Evolutionary conservation across 192 early-diverging fungal genomes (phyloP), one percentile per base, ranked within the genome.

Genomic region (Pilaira anomala): DNA sequence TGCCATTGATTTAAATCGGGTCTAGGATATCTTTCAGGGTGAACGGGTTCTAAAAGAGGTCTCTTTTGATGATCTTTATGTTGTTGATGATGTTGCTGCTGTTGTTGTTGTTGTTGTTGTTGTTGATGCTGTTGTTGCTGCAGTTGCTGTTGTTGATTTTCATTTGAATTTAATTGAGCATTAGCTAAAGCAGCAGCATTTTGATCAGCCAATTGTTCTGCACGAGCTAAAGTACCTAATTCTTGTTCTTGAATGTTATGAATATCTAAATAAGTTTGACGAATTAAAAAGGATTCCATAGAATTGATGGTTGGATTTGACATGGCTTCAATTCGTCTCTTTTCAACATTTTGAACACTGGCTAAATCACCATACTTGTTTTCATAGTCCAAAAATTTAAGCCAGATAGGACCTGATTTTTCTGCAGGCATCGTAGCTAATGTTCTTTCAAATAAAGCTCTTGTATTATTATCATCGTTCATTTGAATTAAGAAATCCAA

Each of bases 381-480:
- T 68, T 95, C 93, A 69, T 94, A 93, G 25, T 88, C 84, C 7
- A 91, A 78, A 62, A 92, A 89, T 70, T 85, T 88, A 41, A 77
- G 67, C 96, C 96, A 98, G 9, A 98, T 79, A 9, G 83, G 81
- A 12, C 71, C 76, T 13, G 92, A 80, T 29, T 89, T 85, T 24
- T 88, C 85, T 8, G 85, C 73, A 16, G 87, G 80, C 56, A 89
- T 75, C 1, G 80, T 77, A 40, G 85, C 74, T 25, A 96, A 76
- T n/a, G 93, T 87, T 33, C 93, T 80, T 72, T 98, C 94, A 79
- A 96, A 96, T 63, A 95, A 59, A 1, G 96, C 92, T 29, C 92
- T 78, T 14, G 90, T 87, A 60, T 98, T 98, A 62, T 88, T 92
- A 54, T 95, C 93, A 58, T 98, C 94, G 48, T 95, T 95, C 30